phyloP scores from a whole-genome alignment of 2,329 filamentous ascomycete genomes.

The Monosporascus sp. region DNA sequence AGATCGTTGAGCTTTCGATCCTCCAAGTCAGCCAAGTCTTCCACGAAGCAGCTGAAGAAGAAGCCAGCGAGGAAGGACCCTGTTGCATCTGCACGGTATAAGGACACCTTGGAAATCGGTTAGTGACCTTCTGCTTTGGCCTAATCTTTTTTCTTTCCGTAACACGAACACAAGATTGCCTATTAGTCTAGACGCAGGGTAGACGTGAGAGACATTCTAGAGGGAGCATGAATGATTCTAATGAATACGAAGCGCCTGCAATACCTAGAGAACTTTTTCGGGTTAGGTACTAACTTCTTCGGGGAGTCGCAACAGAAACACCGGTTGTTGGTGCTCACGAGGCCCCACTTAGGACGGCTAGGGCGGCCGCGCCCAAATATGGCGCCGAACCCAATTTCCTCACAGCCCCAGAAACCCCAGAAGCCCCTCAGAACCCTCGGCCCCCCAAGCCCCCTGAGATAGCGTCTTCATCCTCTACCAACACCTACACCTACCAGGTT shows the following conservation, averaged over 20 bases:
- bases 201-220: background rate
- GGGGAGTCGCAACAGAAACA: too few relatives aligned
- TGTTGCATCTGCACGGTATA: background rate
- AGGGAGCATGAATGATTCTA: background rate
- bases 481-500: background rate
- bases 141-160: background rate
- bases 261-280: too few relatives aligned
- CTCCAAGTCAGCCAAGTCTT: conserved; percentile 13
- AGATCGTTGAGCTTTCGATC: conserved; percentile 24
- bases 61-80: conserved; percentile 12
- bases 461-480: too few relatives aligned
- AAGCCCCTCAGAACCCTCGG: background rate
- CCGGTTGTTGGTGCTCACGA: too few relatives aligned
- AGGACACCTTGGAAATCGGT: background rate
- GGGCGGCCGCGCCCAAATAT: too few relatives aligned
- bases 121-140: background rate
- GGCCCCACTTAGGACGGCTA: too few relatives aligned
- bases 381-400: background rate
- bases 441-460: too few relatives aligned
- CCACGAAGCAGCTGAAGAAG: conserved; percentile 21
- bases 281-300: too few relatives aligned
- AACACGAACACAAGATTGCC: too few relatives aligned
- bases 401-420: background rate
- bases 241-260: background rate
- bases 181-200: too few relatives aligned